A percentile compares a stretch with the other conserved stretches of the same genome.
phyloP scores from a whole-genome alignment of 2,329 filamentous ascomycete genomes.

The Colletotrichum caudatum region DNA sequence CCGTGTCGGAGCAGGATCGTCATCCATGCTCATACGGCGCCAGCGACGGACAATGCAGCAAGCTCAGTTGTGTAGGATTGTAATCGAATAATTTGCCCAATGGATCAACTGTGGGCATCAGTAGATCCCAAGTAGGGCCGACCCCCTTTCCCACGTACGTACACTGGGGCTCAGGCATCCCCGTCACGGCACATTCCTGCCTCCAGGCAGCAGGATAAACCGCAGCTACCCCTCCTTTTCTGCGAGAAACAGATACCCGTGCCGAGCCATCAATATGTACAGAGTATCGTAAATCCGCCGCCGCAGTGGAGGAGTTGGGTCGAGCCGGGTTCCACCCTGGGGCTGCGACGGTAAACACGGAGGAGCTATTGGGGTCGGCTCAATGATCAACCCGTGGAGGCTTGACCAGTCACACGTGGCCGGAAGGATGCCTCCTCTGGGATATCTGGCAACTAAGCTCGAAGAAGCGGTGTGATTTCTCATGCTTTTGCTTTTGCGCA shows the following conservation, averaged over 20 bases:
- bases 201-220: slow-evolving; percentile 36
- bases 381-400: neutral
- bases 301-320: neutral
- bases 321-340: neutral
- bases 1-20: neutral
- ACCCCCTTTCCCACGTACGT: slow-evolving; percentile 8
- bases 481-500: neutral
- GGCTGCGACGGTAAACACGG: neutral
- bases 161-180: slow-evolving; percentile 5
- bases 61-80: neutral
- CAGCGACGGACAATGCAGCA: neutral
- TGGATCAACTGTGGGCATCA: neutral
- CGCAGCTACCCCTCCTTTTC: slow-evolving; percentile 2
- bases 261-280: neutral
- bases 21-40: neutral
- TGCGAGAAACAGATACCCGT: neutral
- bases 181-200: neutral
- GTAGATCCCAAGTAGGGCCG: slow-evolving; percentile 6
- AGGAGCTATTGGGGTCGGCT: neutral
- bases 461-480: neutral
- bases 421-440: neutral
- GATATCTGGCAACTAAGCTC: neutral
- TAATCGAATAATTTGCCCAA: neutral
- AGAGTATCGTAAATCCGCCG: neutral
- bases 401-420: neutral